Base-by-base conservation (phyloP, 306 rosid species). In the Abrus pulchellus region DNA sequence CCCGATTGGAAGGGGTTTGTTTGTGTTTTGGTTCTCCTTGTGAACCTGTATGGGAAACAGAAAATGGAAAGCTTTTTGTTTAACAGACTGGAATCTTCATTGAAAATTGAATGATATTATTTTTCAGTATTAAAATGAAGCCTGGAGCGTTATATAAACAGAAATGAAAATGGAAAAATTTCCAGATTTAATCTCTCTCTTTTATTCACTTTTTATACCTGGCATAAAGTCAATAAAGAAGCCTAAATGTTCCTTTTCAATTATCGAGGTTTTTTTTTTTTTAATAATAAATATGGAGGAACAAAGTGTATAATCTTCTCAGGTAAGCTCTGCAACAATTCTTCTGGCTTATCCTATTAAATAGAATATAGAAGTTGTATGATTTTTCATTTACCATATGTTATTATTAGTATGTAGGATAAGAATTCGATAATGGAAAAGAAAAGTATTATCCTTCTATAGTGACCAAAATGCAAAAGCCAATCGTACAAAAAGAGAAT, bases 51-150 rank as follows among this genome's bases (percentile, higher is more conserved):
- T 30, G 9, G 52, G 78, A 33, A 65, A 12, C 38, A 10, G 20
- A 82, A 60, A 48, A 9, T 62, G 61, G 55, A 68, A 38, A 50
- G 20, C 48, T 59, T 55, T 57, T 48, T 7, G 55, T 56, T 75
- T 40, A 55, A 40, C 27, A 5, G n/a, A 68, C 44, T 57, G 76
- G 6, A 28, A 67, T 78, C 27, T 57, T 71, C 9, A 3, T 34
- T 47, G 48, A 29, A 43, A 47, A 33, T 71, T 34, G 12, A 49
- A 48, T 50, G 8, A 2, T 20, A 6, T 45, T 6, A 45, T 68
- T 49, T 71, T 71, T 32, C 34, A 7, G 1, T 70, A 13, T 49
- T 7, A 6, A n/a, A 41, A 1, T 57, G 56, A 74, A 74, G n/a
- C 38, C 14, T 55, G 40, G 55, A 20, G 32, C 5, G 12, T 13